Percentiles rank a stretch among this genome's conserved stretches.
phyloP scores from a whole-genome alignment of 768 basidiomycete genomes.

The Grammothele lineata region DNA sequence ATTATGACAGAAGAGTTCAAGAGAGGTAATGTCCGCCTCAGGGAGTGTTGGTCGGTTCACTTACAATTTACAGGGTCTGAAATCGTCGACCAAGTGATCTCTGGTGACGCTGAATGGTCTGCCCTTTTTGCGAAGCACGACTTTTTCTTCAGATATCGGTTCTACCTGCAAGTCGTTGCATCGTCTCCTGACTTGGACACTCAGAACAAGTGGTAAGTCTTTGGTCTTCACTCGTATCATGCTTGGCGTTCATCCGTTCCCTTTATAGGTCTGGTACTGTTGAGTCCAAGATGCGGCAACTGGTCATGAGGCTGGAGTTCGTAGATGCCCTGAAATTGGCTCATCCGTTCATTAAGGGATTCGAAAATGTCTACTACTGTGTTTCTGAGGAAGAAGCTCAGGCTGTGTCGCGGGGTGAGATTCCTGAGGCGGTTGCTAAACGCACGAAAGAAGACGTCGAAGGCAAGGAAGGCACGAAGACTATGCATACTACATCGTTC shows the following conservation, averaged over 20 bases:
- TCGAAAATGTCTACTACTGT: conserved; percentile 84
- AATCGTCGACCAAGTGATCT: conserved; percentile 89
- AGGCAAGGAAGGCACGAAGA: conserved; percentile 67
- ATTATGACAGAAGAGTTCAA: conserved; percentile 96
- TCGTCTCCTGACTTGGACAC: conserved; percentile 76
- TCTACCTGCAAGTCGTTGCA: conserved; percentile 94
- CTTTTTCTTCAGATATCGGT: conserved; percentile 95
- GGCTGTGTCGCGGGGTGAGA: conserved; percentile 82
- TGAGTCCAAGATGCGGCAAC: conserved; percentile 90
- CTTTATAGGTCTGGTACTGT: conserved; percentile 87
- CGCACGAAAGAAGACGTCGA: conserved; percentile 77
- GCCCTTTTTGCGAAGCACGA: conserved; percentile 93
- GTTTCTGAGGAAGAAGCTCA: conserved; percentile 85
- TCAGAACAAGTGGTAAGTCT: conserved; percentile 85
- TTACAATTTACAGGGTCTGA: conserved; percentile 63
- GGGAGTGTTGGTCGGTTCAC: neutral
- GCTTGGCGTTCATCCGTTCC: conserved; percentile 1
- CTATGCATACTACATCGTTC: conserved; percentile 90
- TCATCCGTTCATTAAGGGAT: conserved; percentile 94
- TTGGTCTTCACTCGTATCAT: neutral
- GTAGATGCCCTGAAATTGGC: conserved; percentile 89
- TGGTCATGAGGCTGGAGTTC: conserved; percentile 97
- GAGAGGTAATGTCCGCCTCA: conserved; percentile 51
- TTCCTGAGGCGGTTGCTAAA: conserved; percentile 63
- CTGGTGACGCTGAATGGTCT: conserved; percentile 80